Evolutionary conservation across 179 eudicot genomes (phyloP).

Genomic region (Heliamphora pulchella): DNA sequence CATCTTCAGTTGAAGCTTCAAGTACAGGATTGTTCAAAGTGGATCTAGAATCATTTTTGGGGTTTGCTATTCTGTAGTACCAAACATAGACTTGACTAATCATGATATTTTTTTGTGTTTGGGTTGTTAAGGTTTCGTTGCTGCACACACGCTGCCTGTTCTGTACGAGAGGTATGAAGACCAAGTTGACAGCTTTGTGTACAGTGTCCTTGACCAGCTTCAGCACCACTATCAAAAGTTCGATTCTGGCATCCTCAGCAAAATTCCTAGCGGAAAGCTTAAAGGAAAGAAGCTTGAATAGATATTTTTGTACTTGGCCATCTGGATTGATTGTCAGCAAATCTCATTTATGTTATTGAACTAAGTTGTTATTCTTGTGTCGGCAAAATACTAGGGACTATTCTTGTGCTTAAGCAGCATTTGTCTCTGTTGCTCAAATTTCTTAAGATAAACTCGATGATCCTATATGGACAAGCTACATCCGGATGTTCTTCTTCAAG

Average conservation of each 20-base stretch:
- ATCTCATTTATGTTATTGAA: neutral
- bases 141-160: conserved; percentile 80
- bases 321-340: neutral
- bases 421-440: neutral
- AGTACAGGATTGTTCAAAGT: neutral
- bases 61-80: neutral
- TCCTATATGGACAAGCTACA: neutral
- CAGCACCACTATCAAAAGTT: conserved; percentile 61
- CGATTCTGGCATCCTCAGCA: conserved; percentile 53
- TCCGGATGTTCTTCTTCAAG: no score
- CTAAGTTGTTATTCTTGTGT: neutral
- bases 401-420: neutral
- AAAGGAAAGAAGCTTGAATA: conserved; percentile 57
- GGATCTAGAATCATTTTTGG: neutral
- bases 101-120: neutral
- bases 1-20: neutral
- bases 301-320: neutral
- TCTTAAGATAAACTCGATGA: neutral
- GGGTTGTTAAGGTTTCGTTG: conserved; percentile 54
- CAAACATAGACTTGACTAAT: neutral
- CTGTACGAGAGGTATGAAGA: conserved; percentile 74
- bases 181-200: conserved; percentile 56
- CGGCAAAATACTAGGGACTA: neutral
- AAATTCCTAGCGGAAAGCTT: conserved; percentile 41
- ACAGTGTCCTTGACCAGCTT: conserved; percentile 36